Conservation (phyloP, 2,329 filamentous ascomycete genomes). For the Ceratocystis variospora region DNA sequence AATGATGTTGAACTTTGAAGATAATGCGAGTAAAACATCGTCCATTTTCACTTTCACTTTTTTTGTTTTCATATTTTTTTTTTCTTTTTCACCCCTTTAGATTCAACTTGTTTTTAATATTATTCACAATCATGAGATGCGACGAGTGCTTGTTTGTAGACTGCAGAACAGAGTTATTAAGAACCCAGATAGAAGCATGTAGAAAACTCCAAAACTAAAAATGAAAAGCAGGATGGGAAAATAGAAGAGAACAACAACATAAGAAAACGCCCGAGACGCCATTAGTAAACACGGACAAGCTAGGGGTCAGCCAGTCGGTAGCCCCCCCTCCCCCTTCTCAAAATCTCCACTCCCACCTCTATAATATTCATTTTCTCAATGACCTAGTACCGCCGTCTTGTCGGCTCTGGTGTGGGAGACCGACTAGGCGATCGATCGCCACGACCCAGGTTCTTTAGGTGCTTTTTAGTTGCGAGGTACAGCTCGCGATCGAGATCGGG, state of each 20-base stretch:
- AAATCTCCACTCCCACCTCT: too few relatives aligned
- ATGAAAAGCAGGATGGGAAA: not conserved
- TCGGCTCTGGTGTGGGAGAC: slow-evolving; percentile 77
- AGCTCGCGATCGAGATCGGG: slow-evolving; percentile 81
- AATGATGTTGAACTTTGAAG: not conserved
- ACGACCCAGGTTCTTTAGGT: slow-evolving; percentile 70
- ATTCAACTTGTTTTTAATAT: slow-evolving; percentile 5
- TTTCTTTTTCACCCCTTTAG: not conserved
- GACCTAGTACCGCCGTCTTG: slow-evolving; percentile 52
- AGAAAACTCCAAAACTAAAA: not conserved
- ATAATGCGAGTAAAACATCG: slow-evolving; percentile 17
- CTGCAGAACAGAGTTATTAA: not conserved
- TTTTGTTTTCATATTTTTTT: slow-evolving; percentile 22
- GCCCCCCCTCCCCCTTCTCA: not conserved
- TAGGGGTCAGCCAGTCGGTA: not conserved
- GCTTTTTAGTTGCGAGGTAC: slow-evolving; percentile 85
- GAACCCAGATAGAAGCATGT: not conserved
- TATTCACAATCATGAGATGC: slow-evolving; percentile 6
- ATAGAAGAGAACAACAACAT: not conserved
- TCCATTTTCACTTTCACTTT: slow-evolving; percentile 29
- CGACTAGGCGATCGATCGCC: slow-evolving; percentile 70
- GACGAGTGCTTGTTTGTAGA: not conserved
- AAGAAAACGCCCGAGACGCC: slow-evolving; percentile 4
- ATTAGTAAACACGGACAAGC: not conserved
- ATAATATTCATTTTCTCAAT: not conserved